These are phyloP conservation scores for Chlorophyllum brunneum DNA, from an alignment of 768 basidiomycete species.

Conservation along the genomic window DNA sequence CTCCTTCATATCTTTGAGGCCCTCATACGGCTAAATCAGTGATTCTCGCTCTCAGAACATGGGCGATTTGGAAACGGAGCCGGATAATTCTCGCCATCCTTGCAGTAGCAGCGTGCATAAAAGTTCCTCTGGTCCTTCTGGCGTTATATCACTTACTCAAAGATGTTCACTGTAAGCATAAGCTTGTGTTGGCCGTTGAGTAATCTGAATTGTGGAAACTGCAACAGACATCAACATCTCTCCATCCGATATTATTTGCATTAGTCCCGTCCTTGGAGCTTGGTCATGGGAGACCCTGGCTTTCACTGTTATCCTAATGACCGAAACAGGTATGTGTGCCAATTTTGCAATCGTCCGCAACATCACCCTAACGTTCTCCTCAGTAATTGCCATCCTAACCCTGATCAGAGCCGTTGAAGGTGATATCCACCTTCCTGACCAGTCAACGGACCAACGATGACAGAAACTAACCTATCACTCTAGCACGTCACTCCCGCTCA, in stretches of 20 bases:
- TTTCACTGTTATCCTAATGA: neutral
- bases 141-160: neutral
- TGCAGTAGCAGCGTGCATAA: neutral
- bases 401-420: conserved; percentile 5
- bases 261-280: neutral
- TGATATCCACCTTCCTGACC: neutral
- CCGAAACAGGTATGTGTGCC: neutral
- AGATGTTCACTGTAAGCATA: neutral
- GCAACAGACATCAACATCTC: neutral
- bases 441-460: too few species aligned
- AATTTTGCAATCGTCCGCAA: neutral
- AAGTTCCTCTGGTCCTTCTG: neutral
- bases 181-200: too few species aligned
- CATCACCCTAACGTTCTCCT: neutral
- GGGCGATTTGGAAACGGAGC: conserved; percentile 8
- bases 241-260: neutral
- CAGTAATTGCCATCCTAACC: neutral
- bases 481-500: neutral
- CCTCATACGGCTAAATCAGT: neutral
- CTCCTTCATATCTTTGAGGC: neutral
- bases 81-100: neutral
- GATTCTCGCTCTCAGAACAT: conserved; percentile 2
- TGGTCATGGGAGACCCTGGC: conserved; percentile 3
- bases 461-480: neutral
- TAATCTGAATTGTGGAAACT: neutral